Evolutionary conservation across 768 basidiomycete genomes (phyloP), one percentile per base, ranked within the genome.

Genomic region (Hygrophorus russula): DNA sequence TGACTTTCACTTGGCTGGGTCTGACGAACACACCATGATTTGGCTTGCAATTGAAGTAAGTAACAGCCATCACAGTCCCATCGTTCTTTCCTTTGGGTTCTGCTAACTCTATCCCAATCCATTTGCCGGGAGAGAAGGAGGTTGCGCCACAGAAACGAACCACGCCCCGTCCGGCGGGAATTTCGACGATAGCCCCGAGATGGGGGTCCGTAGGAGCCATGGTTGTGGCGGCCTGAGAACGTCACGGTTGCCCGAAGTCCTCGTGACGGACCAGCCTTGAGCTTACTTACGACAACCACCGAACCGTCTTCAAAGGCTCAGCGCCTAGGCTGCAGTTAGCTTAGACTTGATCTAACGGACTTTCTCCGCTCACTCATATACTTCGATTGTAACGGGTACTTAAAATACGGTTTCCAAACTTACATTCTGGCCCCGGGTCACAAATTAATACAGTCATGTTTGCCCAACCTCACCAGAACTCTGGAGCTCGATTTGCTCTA

Each of bases 81-180:
- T 98, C 88, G 67, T 99, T 99, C 80, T 98, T 99, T 31, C 96
- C 96, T 36, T 76, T 82, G 6, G 76, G 62, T 53, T 82, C 80
- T 45, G 72, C 75, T 36, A 99, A 73, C 55, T 94, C 92, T 42
- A 98, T 78, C 8, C 96, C 96, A 39, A 96, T 73, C 94, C 94
- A 99, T 70, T 85, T 90, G 0, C 96, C 96, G 1, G 78, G 61
- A 15, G 87, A 75, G 59, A 97, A 97, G 2, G 73, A 70, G 0
- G 94, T 93, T 27, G 76, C 49, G 0, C 94, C 96, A 40, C 71
- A 74, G 69, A 91, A 99, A 17, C 92, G 74, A 36, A 97, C 83
- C 36, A 82, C 68, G 2, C 96, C 96, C 30, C 78, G 72, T 13
- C 93, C 92, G 31, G 81, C 79, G 0, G 82, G 63, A 36, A 92